Evolutionary conservation across 352 stramenopile species (phyloP).

Genomic region (Discostella stelligera): DNA sequence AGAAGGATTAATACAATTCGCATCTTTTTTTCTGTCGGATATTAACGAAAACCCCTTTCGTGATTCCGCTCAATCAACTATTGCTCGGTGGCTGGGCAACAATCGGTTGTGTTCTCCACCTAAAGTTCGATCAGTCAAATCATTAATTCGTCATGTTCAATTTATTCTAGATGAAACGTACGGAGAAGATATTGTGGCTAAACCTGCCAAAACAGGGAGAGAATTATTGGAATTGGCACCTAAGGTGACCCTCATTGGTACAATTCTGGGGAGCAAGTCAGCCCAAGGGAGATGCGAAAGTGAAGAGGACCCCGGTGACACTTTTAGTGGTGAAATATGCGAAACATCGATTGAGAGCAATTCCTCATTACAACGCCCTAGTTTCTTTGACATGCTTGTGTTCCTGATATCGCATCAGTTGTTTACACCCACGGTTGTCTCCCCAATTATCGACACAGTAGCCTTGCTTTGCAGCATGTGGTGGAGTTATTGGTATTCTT

Average conservation of each 20-base stretch:
- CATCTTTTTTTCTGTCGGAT: slow-evolving; percentile 19
- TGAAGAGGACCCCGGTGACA: not conserved
- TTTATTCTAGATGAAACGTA: slow-evolving; percentile 21
- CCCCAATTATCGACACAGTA: slow-evolving; percentile 27
- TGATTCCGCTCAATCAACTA: slow-evolving; percentile 25
- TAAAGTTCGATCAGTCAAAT: slow-evolving; percentile 21
- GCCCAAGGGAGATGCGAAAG: slow-evolving; percentile 2
- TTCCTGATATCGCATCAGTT: slow-evolving; percentile 30
- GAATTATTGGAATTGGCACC: slow-evolving; percentile 19
- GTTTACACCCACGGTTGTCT: slow-evolving; percentile 27
- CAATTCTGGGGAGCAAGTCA: slow-evolving; percentile 8
- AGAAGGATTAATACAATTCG: slow-evolving; percentile 22
- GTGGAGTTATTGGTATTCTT: slow-evolving; percentile 35
- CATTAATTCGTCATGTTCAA: slow-evolving; percentile 29
- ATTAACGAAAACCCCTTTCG: slow-evolving; percentile 28
- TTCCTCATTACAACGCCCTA: not conserved
- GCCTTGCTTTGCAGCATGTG: slow-evolving; percentile 25
- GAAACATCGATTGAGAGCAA: not conserved
- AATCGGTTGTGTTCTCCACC: slow-evolving; percentile 30
- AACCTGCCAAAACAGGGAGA: slow-evolving; percentile 18
- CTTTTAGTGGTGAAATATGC: slow-evolving; percentile 7
- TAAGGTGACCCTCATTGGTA: slow-evolving; percentile 10
- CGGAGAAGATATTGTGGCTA: not conserved
- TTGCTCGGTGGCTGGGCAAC: slow-evolving; percentile 22
- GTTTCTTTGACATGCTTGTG: slow-evolving; percentile 13